Base-by-base conservation (phyloP, 2,329 filamentous ascomycete genomes). In the Capronia coronata region DNA sequence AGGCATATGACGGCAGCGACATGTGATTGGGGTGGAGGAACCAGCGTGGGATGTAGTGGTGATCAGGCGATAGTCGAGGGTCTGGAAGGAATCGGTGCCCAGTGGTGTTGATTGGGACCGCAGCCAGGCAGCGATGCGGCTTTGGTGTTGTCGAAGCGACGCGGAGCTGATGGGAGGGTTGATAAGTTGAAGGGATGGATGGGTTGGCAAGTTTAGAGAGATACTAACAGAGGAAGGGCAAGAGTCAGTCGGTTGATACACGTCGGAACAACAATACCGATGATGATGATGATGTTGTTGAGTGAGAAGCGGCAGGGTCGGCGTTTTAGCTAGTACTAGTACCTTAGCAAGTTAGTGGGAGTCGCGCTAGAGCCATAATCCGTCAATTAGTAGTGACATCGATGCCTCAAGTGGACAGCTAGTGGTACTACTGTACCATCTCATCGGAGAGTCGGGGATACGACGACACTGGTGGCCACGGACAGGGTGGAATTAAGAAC, bases 1-100 rank as follows among this genome's bases (percentile, higher is more conserved):
- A 49, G 51, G 57, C 57, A 57, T 59, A 57, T 59, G 57, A 59
- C 57, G 56, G 45, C 21, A 49, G 37, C 48, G 42, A 45, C 54
- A 56, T 56, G 54, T 56, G 54, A 53, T 53, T 54, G 42, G 46
- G 10, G 46, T 46, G 19, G 25, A 34, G 45, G 37, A 23, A 14
- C 35, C 45, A 34, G 25, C 38, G 21, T 13, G 27, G 43, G 32
- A 42, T 32, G 40, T 21, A 37, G 21, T 13, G 37, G 37, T 39
- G 19, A 16, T 41, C 38, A 41, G 38, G 21, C 38, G 38, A 41
- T 25, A n/a, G 38, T 11, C 11, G 9, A 37, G 5, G 34, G 3
- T 9, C 7, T 3, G 3, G 29, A 11, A 32, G 29, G 13, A n/a
- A 9, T 32, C 29, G 29, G n/a, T n/a, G 29, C 13, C 29, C n/a